These are phyloP conservation scores for Cubamyces lactineus DNA, from an alignment of 768 basidiomycete genomes.

Conservation along the genomic window DNA sequence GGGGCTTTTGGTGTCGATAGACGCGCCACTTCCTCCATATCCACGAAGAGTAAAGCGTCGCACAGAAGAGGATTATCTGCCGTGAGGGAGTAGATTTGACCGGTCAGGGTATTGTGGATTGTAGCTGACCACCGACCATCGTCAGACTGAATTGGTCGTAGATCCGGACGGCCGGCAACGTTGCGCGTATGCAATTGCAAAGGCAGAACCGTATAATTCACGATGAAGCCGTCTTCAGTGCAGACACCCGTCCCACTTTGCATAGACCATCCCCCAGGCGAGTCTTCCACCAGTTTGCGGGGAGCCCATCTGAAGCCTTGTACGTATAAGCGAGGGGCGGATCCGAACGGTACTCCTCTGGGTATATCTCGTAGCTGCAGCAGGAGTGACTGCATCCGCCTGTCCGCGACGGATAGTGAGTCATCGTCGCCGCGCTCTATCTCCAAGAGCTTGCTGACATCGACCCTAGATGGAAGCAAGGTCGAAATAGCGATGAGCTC, in stretches of 20 bases:
- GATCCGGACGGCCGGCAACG: no score
- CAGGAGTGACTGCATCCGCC: slow-evolving; percentile 10
- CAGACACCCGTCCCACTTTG: neutral
- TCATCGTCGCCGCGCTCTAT: neutral
- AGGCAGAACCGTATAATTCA: neutral
- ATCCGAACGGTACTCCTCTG: neutral
- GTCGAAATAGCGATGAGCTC: slow-evolving; percentile 16
- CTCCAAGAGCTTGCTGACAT: slow-evolving; percentile 3
- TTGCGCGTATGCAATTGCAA: no score
- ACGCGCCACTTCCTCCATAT: no score
- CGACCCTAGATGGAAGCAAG: neutral
- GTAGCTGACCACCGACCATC: no score
- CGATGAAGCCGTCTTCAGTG: neutral
- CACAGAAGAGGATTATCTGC: no score
- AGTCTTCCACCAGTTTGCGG: neutral
- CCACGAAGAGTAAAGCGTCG: no score
- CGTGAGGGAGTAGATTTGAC: no score
- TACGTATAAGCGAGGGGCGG: neutral
- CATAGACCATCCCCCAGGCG: neutral
- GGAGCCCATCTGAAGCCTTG: neutral
- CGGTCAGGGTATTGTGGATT: no score
- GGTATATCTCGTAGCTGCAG: slow-evolving; percentile 3
- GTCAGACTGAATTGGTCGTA: no score
- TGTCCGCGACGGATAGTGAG: neutral
- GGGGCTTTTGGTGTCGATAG: no score